phyloP scores from a whole-genome alignment of 495 filamentous ascomycete genomes.

The Cercophora newfieldiana region DNA sequence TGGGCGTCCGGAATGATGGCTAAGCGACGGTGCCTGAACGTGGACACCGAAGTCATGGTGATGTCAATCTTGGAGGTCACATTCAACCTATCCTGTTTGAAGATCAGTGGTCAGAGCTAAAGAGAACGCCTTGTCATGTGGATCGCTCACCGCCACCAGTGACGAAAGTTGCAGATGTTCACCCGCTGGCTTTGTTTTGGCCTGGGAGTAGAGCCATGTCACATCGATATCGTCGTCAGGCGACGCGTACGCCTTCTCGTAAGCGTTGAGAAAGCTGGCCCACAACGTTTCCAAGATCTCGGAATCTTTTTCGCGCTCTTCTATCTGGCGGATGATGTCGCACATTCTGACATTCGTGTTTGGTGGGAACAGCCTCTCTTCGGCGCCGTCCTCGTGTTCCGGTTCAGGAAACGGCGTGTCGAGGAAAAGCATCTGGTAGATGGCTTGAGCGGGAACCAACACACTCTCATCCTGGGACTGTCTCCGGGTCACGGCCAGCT shows the following conservation, averaged over 20 bases:
- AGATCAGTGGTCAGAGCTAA: neutral
- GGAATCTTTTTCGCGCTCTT: conserved; percentile 11
- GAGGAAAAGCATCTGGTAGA: conserved; percentile 15
- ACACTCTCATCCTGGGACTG: neutral
- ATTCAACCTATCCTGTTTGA: neutral
- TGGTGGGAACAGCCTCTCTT: conserved; percentile 1
- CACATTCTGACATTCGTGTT: conserved; percentile 21
- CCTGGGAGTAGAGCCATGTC: conserved; percentile 16
- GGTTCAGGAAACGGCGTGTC: conserved; percentile 17
- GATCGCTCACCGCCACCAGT: neutral
- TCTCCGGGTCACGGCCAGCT: neutral
- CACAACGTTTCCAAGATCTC: conserved; percentile 7
- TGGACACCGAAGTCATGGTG: conserved; percentile 9
- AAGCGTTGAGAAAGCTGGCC: neutral
- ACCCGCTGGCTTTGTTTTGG: neutral
- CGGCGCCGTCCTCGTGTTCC: neutral
- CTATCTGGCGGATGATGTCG: conserved; percentile 12
- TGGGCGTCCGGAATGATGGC: conserved; percentile 3
- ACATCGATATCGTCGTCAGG: neutral
- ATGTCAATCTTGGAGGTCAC: neutral
- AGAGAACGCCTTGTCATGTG: neutral
- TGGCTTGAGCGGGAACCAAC: neutral
- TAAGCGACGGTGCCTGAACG: conserved; percentile 9
- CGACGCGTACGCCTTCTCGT: neutral
- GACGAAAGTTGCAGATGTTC: neutral